phyloP scores from a whole-genome alignment of 805 yeast species.

The Pichia thaimueangensis region DNA sequence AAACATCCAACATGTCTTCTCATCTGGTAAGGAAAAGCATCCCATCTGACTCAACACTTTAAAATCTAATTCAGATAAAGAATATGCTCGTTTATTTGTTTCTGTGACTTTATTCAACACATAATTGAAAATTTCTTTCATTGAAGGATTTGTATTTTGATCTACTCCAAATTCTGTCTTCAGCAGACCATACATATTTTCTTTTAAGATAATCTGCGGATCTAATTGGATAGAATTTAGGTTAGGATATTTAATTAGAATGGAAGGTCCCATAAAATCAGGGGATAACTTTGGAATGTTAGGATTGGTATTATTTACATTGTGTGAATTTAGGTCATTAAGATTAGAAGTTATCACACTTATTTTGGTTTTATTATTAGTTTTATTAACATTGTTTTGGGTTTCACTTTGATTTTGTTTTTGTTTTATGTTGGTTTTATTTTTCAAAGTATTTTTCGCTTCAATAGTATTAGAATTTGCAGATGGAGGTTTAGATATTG shows the following conservation, averaged over 20 bases:
- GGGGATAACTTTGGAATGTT: slow-evolving; percentile 7
- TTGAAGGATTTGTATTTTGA: slow-evolving; percentile 18
- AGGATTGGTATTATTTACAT: slow-evolving; percentile 1
- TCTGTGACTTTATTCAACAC: slow-evolving; percentile 16
- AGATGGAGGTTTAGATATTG: no score
- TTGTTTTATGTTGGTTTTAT: not conserved
- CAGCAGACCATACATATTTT: slow-evolving; percentile 16
- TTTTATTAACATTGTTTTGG: not conserved
- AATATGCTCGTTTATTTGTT: slow-evolving; percentile 18
- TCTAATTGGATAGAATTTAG: slow-evolving; percentile 20
- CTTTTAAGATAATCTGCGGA: slow-evolving; percentile 20
- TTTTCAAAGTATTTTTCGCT: no score
- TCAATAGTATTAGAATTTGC: no score
- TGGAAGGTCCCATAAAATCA: slow-evolving; percentile 19
- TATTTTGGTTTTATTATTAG: not conserved
- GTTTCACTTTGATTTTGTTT: not conserved
- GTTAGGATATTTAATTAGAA: slow-evolving; percentile 19
- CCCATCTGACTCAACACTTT: slow-evolving; percentile 60
- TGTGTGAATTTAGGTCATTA: slow-evolving; percentile 2
- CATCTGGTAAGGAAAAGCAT: slow-evolving; percentile 65
- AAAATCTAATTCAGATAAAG: slow-evolving; percentile 40
- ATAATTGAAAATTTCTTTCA: slow-evolving; percentile 18
- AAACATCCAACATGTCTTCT: slow-evolving; percentile 53
- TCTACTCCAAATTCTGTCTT: slow-evolving; percentile 8
- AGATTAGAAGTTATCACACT: slow-evolving; percentile 8